phyloP scores from a whole-genome alignment of 1,139 yeast species.

The Candida albicans region DNA sequence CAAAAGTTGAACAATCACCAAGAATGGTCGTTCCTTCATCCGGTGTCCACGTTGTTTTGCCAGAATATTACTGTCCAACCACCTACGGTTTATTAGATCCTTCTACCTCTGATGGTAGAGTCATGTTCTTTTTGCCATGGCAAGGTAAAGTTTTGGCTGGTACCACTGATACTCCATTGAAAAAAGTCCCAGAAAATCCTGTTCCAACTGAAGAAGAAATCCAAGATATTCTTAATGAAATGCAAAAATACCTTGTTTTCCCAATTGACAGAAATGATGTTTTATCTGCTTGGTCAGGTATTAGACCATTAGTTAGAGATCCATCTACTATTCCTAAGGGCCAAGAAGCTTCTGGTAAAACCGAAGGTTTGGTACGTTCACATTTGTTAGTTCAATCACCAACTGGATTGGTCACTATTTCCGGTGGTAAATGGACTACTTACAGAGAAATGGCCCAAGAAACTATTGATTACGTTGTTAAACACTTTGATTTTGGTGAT shows the following conservation, averaged over 20 bases:
- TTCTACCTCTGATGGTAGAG: slow-evolving; percentile 92
- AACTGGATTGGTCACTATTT: slow-evolving; percentile 78
- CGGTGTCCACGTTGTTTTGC: slow-evolving; percentile 91
- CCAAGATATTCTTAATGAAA: slow-evolving; percentile 80
- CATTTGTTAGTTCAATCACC: slow-evolving; percentile 72
- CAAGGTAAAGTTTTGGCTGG: slow-evolving; percentile 97
- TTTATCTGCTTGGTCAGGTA: slow-evolving; percentile 95
- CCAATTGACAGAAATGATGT: slow-evolving; percentile 90
- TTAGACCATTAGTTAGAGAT: slow-evolving; percentile 90
- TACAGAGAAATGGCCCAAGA: slow-evolving; percentile 98
- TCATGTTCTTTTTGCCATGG: slow-evolving; percentile 97
- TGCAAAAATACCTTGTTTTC: slow-evolving; percentile 86
- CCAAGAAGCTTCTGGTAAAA: slow-evolving; percentile 46
- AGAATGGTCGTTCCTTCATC: slow-evolving; percentile 92
- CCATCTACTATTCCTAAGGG: slow-evolving; percentile 61
- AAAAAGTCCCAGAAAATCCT: slow-evolving; percentile 78
- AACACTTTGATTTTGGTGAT: slow-evolving; percentile 44
- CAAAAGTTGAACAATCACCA: slow-evolving; percentile 47
- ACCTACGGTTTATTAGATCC: slow-evolving; percentile 91
- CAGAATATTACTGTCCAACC: slow-evolving; percentile 88
- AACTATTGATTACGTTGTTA: slow-evolving; percentile 75
- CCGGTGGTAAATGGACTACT: slow-evolving; percentile 99
- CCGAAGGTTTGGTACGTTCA: slow-evolving; percentile 88
- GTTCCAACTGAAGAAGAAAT: slow-evolving; percentile 88
- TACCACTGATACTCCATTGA: slow-evolving; percentile 85